Evolutionary conservation across 192 early-diverging fungal genomes (phyloP), one percentile per base, ranked within the genome.

Genomic region (Coemansia sp.): DNA sequence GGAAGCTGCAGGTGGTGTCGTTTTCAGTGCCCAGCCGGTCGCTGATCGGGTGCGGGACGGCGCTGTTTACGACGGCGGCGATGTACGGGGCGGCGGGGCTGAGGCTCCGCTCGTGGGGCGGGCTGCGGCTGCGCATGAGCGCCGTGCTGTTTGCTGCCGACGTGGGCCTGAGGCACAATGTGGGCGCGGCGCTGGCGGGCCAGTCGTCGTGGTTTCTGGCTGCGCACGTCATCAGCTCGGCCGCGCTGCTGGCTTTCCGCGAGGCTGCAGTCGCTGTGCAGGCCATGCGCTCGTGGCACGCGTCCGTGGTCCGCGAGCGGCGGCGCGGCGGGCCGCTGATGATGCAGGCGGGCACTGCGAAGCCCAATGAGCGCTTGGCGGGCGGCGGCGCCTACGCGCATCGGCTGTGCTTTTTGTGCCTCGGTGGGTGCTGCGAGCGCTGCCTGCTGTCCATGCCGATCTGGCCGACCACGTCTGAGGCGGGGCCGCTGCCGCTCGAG

Each of bases 401-500:
- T 6, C 74, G 80, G 49, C 62, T 77, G 65, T 82, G 80, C 28
- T 82, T 82, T 53, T 57, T 82, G 68, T 82, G 80, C 35, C 66
- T 82, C 0, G 62, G 80, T 52, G 80, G 80, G 4, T 74, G 30
- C 66, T 82, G 80, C 68, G 75, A 74, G 72, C 74, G 75, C 11
- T 82, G 80, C 19, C 46, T 77, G 28, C 21, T 82, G 52, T 82
- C 80, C 19, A 68, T 82, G 80, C 66, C 74, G 30, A 82, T 82
- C 38, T 82, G 80, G 80, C 80, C 80, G 4, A 82, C 69, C 0
- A 53, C 66, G 4, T 46, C 33, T 16, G 43, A 33, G 9, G 44
- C 55, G 16, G 55, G 16, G 14, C 35, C 30, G 0, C 40, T 55
- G 5, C 16, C 16, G 32, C 30, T 58, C 14, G 55, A n/a, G 13